Evolutionary conservation across 768 basidiomycete genomes (phyloP).

Genomic region (Tricholoma flavovirens): DNA sequence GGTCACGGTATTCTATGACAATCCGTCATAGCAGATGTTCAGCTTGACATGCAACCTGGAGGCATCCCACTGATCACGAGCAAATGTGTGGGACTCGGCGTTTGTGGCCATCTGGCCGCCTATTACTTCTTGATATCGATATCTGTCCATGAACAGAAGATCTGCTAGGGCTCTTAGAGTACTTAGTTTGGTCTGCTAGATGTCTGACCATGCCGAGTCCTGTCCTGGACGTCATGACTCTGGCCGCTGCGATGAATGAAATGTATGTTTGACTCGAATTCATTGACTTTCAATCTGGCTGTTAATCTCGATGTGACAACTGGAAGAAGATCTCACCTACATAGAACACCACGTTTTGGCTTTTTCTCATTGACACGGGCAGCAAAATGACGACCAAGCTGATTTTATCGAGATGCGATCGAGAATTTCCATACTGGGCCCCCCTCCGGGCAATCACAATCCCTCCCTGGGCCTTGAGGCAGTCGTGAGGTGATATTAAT

Average conservation of each 20-base stretch:
- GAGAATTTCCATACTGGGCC: constrained; percentile 3
- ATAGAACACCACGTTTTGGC: background rate
- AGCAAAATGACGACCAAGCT: background rate
- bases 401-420: constrained; percentile 17
- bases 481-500: constrained; percentile 28
- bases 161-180: no score
- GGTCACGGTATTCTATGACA: no score
- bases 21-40: no score
- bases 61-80: no score
- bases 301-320: background rate
- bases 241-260: no score
- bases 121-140: no score
- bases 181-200: no score
- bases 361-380: background rate
- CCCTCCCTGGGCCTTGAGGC: constrained; percentile 18
- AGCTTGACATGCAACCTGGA: no score
- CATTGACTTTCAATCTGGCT: background rate
- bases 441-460: constrained; percentile 8
- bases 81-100: no score
- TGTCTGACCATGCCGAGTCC: no score
- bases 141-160: no score
- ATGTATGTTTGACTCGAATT: constrained; percentile 1
- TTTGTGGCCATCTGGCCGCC: no score
- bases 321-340: background rate
- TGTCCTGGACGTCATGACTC: background rate